phyloP scores from a whole-genome alignment of 345 rosid genomes.

The Viola odorata region DNA sequence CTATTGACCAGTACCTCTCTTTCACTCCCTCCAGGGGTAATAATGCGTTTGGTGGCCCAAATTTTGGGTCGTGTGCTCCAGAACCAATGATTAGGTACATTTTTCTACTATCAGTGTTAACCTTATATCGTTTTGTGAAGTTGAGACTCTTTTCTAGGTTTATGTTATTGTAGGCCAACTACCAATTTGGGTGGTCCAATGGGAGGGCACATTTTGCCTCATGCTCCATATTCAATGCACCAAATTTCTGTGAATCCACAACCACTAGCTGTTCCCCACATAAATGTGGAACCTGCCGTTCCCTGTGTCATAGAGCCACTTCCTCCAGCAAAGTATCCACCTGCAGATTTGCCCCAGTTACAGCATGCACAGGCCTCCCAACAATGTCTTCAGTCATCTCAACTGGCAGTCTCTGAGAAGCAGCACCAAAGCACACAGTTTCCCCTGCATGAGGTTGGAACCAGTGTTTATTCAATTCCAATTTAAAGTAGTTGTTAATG shows the following conservation, averaged over 20 bases:
- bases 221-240: slow-evolving; percentile 42
- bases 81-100: slow-evolving; percentile 27
- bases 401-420: slow-evolving; percentile 35
- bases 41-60: slow-evolving; percentile 23
- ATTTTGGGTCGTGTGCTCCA: slow-evolving; percentile 23
- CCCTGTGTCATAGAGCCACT: slow-evolving; percentile 34
- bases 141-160: slow-evolving; percentile 8
- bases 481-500: not conserved
- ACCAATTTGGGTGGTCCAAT: slow-evolving; percentile 30
- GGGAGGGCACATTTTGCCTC: slow-evolving; percentile 36
- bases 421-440: slow-evolving; percentile 36
- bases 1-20: too few relatives aligned
- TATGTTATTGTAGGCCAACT: slow-evolving; percentile 36
- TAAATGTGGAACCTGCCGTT: slow-evolving; percentile 34
- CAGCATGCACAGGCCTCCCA: slow-evolving; percentile 31
- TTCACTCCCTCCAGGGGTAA: slow-evolving; percentile 30
- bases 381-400: slow-evolving; percentile 41
- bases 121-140: not conserved
- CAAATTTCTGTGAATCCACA: slow-evolving; percentile 37
- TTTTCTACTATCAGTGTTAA: not conserved
- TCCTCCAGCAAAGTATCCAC: slow-evolving; percentile 31
- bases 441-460: slow-evolving; percentile 34
- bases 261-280: slow-evolving; percentile 37
- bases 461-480: slow-evolving; percentile 10
- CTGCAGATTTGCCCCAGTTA: slow-evolving; percentile 28